Base-by-base conservation (phyloP, 257 asterid species). In the Penstemon davidsonii region DNA sequence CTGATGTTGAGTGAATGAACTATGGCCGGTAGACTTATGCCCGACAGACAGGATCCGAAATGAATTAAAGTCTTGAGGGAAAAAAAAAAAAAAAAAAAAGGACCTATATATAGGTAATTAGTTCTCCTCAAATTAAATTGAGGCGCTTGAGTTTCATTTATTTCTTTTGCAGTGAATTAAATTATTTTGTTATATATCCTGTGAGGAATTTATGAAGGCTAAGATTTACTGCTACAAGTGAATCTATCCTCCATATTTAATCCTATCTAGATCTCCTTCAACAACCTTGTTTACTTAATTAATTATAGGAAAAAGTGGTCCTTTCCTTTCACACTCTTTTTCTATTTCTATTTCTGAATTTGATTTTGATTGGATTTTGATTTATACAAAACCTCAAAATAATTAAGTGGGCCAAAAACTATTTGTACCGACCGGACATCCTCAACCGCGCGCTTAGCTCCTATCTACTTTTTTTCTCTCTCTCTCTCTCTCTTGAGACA, bases 391-490 rank as follows among this genome's bases (percentile, higher is more conserved):
- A 37, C 53, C 36, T 18, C 10, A 57, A 8, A 64, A 39, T 36
- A 4, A 67, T 11, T 68, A 15, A 50, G 73, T 73, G 73, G 80
- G 73, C 74, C 85, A 42, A 70, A 80, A 50, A 2, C 42, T 37
- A 53, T 63, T 70, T 73, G 79, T 74, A 73, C 82, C 69, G 70
- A 76, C 81, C 73, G 79, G 77, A 76, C 77, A 70, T 43, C 51
- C 71, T 41, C 59, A 49, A 69, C 64, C 60, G 39, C 33, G 33
- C 33, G 33, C 33, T 25, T 25, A 25, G 33, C 33, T 1, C 33
- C 33, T 25, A 1, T 25, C 33, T 25, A 25, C 33, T 25, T 1
- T 25, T 25, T 25, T 25, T 25, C 2, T 25, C 33, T 25, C 33
- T 25, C 33, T 25, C 33, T 25, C 33, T 25, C 1, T 2, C 33